Evolutionary conservation across 1,284 basidiomycete species (phyloP).

Genomic region (Rhodotorula sp.): DNA sequence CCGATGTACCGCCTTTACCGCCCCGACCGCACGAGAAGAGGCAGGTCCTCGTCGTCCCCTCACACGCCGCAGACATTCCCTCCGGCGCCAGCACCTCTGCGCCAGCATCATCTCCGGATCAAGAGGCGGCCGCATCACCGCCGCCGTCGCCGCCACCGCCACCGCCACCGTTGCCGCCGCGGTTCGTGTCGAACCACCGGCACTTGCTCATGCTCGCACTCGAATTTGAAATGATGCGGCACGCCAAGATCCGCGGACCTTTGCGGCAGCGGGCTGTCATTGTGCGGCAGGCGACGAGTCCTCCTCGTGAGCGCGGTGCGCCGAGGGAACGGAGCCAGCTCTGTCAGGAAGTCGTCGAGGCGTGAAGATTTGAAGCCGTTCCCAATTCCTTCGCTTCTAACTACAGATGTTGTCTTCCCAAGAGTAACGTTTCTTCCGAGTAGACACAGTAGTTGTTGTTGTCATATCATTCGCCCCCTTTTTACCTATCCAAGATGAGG

Average conservation of each 20-base stretch:
- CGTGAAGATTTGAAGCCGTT: no score
- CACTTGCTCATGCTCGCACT: conserved; percentile 40
- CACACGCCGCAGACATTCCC: no score
- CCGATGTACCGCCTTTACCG: conserved; percentile 11
- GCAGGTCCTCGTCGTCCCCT: neutral
- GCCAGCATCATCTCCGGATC: no score
- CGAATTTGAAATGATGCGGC: conserved; percentile 42
- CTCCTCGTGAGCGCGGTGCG: neutral
- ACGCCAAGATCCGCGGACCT: conserved; percentile 39
- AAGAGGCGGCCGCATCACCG: neutral
- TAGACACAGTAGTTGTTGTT: neutral
- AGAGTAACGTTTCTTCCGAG: neutral
- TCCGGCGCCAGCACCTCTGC: no score
- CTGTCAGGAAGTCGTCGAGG: neutral
- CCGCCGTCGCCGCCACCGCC: neutral
- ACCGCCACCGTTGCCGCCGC: conserved; percentile 2
- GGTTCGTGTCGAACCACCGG: conserved; percentile 41
- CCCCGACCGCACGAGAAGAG: neutral
- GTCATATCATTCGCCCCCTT: neutral
- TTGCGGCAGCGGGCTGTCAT: conserved; percentile 34
- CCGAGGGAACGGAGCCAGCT: conserved; percentile 4
- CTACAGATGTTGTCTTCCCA: neutral
- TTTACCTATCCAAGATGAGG: no score
- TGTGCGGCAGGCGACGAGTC: conserved; percentile 15
- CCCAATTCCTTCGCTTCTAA: neutral